These are phyloP conservation scores for Cordyceps militaris DNA, from an alignment of 2,329 filamentous ascomycete genomes.

Conservation along the genomic window DNA sequence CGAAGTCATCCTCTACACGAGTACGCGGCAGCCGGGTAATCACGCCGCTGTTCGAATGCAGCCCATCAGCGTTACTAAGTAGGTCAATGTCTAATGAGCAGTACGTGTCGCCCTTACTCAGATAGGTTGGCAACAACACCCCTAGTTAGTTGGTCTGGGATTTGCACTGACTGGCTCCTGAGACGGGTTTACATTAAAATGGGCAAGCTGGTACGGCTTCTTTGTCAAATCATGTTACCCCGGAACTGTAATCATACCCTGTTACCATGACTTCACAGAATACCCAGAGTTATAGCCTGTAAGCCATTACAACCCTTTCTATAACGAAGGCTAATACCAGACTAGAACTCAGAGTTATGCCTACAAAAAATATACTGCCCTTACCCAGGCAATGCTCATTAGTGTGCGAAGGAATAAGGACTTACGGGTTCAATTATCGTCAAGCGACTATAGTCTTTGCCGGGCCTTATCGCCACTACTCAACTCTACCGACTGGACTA, in stretches of 20 bases:
- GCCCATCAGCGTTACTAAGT: no score
- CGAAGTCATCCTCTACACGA: no score
- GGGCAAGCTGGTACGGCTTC: no score
- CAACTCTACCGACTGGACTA: not conserved
- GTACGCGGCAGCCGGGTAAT: no score
- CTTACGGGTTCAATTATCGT: not conserved
- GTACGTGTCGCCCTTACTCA: no score
- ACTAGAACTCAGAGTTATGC: not conserved
- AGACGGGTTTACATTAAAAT: no score
- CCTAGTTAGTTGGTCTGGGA: no score
- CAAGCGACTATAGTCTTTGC: not conserved
- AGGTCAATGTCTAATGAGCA: no score
- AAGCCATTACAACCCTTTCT: not conserved
- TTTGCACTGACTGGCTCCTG: no score
- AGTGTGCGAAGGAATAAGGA: not conserved
- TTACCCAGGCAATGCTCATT: not conserved
- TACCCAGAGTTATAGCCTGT: not conserved
- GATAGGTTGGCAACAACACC: no score
- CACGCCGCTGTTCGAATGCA: no score
- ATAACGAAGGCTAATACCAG: not conserved
- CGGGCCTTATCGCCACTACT: not conserved
- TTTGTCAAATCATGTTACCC: not conserved
- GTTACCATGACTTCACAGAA: not conserved
- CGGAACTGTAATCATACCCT: not conserved
- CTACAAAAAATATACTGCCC: not conserved